Evolutionary conservation across 202 grass and related monocot species (phyloP).

Genomic region (Setaria viridis): DNA sequence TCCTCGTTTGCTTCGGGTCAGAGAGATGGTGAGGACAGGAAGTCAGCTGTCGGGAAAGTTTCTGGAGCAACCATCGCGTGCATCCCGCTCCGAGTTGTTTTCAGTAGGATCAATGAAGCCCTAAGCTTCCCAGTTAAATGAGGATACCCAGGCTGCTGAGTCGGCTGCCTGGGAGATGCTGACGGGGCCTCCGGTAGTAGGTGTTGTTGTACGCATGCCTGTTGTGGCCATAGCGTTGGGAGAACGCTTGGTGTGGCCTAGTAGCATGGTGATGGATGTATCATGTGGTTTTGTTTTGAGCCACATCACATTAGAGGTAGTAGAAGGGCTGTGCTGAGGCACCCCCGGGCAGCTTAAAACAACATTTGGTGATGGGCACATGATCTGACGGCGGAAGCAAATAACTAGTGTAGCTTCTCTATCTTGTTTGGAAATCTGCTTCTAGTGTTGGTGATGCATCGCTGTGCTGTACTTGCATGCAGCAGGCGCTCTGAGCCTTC

Average conservation of each 20-base stretch:
- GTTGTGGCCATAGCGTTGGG: neutral
- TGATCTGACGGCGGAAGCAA: constrained; percentile 27
- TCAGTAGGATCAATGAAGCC: constrained; percentile 92
- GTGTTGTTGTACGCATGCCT: constrained; percentile 5
- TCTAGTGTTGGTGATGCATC: constrained; percentile 15
- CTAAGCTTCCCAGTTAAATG: constrained; percentile 55
- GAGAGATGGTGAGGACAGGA: constrained; percentile 39
- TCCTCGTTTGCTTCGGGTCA: constrained; percentile 66
- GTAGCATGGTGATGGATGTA: constrained; percentile 28
- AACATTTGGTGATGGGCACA: constrained; percentile 9
- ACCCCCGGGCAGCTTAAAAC: neutral
- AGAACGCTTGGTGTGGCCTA: neutral
- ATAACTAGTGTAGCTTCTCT: neutral
- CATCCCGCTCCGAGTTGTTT: constrained; percentile 85
- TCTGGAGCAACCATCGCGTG: constrained; percentile 61
- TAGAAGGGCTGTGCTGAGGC: neutral
- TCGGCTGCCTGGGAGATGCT: neutral
- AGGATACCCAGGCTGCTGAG: constrained; percentile 22
- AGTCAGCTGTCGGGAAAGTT: constrained; percentile 58
- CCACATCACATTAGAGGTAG: constrained; percentile 28
- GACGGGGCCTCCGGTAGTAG: neutral
- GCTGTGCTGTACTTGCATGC: neutral
- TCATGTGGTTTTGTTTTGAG: constrained; percentile 33
- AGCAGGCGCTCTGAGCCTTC: neutral
- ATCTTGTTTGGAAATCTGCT: neutral